These are phyloP conservation scores for Sporothrix pseudoabietina DNA, from an alignment of 2,329 filamentous ascomycete genomes.

Conservation along the genomic window DNA sequence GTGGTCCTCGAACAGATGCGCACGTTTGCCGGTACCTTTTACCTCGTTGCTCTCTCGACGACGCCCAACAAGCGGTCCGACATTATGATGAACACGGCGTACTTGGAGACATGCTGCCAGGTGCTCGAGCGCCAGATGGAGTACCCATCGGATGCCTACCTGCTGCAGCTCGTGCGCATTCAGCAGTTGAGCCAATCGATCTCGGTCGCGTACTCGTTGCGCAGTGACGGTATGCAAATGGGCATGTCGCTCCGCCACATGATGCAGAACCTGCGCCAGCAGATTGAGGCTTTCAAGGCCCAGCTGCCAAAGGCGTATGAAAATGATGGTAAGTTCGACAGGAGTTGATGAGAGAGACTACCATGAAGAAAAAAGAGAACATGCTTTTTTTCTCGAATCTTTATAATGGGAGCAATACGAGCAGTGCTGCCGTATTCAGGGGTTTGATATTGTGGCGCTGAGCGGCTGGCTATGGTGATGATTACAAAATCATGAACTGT, in stretches of 20 bases:
- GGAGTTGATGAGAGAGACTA: neutral
- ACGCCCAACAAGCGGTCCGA: constrained; percentile 50
- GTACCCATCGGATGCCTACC: constrained; percentile 48
- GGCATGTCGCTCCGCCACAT: constrained; percentile 46
- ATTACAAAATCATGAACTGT: neutral
- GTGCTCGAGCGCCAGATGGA: constrained; percentile 49
- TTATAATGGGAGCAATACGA: neutral
- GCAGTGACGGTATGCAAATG: constrained; percentile 40
- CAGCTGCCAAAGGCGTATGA: constrained; percentile 25
- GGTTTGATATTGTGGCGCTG: neutral
- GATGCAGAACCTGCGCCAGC: constrained; percentile 49
- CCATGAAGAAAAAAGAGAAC: neutral
- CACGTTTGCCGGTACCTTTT: constrained; percentile 54
- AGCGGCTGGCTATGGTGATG: neutral
- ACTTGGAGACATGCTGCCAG: constrained; percentile 49
- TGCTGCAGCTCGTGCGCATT: constrained; percentile 51
- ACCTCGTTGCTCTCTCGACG: constrained; percentile 50
- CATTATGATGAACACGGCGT: constrained; percentile 51
- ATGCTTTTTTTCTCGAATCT: neutral
- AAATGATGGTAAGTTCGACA: constrained; percentile 17
- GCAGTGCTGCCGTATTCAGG: no score
- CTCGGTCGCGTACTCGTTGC: constrained; percentile 44
- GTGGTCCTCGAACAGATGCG: constrained; percentile 46
- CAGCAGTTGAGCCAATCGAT: constrained; percentile 55
- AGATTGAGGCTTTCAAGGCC: constrained; percentile 42